Conservation (phyloP, 768 basidiomycete genomes). For the Tulasnella sp. region DNA sequence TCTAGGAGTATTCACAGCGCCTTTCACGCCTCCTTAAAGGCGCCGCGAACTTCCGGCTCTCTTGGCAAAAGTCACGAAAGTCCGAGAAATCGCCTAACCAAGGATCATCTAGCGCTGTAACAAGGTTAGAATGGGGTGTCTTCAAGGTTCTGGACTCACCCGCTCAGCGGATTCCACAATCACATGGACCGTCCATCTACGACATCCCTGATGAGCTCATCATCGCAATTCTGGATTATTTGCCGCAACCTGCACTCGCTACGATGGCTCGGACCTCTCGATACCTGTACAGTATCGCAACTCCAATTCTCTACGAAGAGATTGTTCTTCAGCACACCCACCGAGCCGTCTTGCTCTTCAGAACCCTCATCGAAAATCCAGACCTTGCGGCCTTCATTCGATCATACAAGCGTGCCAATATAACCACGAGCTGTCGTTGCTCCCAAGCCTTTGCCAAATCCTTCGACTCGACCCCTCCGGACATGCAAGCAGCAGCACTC, state of each 20-base stretch:
- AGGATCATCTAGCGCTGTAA: neutral
- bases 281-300: slow-evolving; percentile 11
- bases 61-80: neutral
- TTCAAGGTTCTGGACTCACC: neutral
- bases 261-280: neutral
- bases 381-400: neutral
- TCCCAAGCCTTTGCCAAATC: neutral
- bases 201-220: neutral
- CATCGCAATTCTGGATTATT: neutral
- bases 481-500: slow-evolving; percentile 10
- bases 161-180: neutral
- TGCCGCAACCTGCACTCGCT: neutral
- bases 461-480: neutral
- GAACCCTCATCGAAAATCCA: slow-evolving; percentile 9
- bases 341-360: neutral
- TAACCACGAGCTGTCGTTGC: neutral
- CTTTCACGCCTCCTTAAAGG: neutral
- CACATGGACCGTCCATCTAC: neutral
- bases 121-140: neutral
- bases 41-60: neutral
- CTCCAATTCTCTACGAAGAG: neutral
- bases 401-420: neutral
- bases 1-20: neutral
- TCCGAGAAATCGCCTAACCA: neutral
- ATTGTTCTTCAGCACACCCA: slow-evolving; percentile 1